A percentile compares a stretch with the other conserved stretches of the same genome.
Conservation (phyloP, 2,329 filamentous ascomycete genomes). For the Diaporthe aspalathi region DNA sequence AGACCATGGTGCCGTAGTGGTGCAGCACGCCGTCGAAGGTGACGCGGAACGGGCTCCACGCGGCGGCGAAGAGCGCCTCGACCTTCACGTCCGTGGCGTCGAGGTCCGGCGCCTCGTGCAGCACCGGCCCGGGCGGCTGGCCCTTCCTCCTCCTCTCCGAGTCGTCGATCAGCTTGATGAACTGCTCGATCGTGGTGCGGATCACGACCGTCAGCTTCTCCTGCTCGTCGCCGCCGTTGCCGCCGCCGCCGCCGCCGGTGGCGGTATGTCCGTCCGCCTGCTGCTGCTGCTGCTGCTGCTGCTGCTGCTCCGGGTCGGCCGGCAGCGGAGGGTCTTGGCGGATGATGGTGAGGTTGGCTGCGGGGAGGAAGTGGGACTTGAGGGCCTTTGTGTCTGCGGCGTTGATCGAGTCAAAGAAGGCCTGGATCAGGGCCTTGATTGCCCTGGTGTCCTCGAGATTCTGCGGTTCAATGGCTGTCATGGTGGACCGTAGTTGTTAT, state of each 20-base stretch:
- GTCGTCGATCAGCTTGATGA: conserved; percentile 36
- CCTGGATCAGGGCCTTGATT: conserved; percentile 38
- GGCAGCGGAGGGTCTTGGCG: conserved; percentile 35
- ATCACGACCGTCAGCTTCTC: conserved; percentile 33
- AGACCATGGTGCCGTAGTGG: conserved; percentile 38
- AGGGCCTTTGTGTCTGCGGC: conserved; percentile 34
- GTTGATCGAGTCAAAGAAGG: conserved; percentile 38
- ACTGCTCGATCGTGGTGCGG: conserved; percentile 36
- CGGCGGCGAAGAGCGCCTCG: conserved; percentile 33
- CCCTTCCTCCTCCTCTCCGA: conserved; percentile 24
- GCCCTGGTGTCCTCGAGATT: conserved; percentile 24
- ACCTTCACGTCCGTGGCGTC: conserved; percentile 28
- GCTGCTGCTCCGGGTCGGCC: background rate
- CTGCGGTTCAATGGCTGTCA: conserved; percentile 32
- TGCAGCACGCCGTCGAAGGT: conserved; percentile 35
- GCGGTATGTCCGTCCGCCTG: background rate
- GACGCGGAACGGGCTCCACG: conserved; percentile 37
- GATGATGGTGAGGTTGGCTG: conserved; percentile 34
- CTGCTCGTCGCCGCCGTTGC: background rate
- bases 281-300: too few species aligned
- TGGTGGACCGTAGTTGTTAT: background rate
- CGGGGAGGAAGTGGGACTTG: conserved; percentile 30
- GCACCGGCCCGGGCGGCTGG: conserved; percentile 25
- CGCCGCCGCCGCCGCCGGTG: background rate
- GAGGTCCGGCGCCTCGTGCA: conserved; percentile 34